Evolutionary conservation across 352 stramenopile species (phyloP).

Genomic region (Albugo laibachii): DNA sequence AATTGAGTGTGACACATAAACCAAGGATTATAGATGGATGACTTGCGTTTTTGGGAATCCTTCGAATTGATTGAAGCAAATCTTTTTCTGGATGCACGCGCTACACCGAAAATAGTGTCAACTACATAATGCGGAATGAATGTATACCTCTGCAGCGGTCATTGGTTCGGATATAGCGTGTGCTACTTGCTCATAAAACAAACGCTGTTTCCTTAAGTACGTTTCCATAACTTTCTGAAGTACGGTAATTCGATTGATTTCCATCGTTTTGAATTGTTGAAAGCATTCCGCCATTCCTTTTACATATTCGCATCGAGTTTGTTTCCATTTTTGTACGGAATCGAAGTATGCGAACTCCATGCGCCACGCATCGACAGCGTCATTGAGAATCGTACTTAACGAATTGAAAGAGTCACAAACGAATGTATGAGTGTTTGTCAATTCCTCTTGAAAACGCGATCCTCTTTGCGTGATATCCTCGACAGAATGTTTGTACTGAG

Average conservation of each 20-base stretch:
- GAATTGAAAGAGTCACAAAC: slow-evolving; percentile 34
- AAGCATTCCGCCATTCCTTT: slow-evolving; percentile 68
- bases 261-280: slow-evolving; percentile 66
- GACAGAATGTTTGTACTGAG: slow-evolving; percentile 23
- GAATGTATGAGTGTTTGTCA: slow-evolving; percentile 10
- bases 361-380: slow-evolving; percentile 38
- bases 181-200: slow-evolving; percentile 47
- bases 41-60: slow-evolving; percentile 71
- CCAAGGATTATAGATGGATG: not conserved
- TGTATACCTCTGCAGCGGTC: slow-evolving; percentile 32
- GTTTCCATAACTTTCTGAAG: slow-evolving; percentile 56
- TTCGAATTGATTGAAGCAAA: slow-evolving; percentile 46
- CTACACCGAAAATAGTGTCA: slow-evolving; percentile 12
- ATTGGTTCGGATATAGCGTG: slow-evolving; percentile 45
- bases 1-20: not conserved
- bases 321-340: slow-evolving; percentile 41
- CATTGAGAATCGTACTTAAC: slow-evolving; percentile 31
- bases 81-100: slow-evolving; percentile 60
- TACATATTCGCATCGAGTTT: slow-evolving; percentile 51
- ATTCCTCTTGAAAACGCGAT: slow-evolving; percentile 24
- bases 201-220: slow-evolving; percentile 65
- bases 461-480: slow-evolving; percentile 36
- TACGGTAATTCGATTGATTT: slow-evolving; percentile 43
- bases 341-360: slow-evolving; percentile 55
- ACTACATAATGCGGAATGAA: too few relatives aligned